phyloP scores from a whole-genome alignment of 441 rosid species.

The Brassica balearica region DNA sequence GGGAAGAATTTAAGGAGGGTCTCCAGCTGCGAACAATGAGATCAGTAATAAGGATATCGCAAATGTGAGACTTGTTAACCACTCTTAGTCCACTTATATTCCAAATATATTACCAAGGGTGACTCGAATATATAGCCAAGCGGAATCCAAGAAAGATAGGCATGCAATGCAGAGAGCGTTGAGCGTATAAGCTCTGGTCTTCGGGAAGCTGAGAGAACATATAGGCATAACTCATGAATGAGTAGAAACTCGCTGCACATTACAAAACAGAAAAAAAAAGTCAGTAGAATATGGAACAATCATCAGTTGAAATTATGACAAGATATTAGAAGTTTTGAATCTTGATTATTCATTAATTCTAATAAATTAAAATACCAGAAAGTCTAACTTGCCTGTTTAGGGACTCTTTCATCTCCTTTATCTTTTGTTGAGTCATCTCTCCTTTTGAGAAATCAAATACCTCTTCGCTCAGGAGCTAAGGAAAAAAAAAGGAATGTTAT shows the following conservation, averaged over 20 bases:
- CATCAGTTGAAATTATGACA: conserved; percentile 16
- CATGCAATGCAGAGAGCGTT: conserved; percentile 95
- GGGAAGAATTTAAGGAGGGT: conserved; percentile 93
- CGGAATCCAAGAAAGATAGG: conserved; percentile 99
- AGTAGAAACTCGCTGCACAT: conserved; percentile 94
- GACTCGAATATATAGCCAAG: conserved; percentile 99
- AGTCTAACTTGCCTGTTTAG: conserved; percentile 72
- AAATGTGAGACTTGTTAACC: conserved; percentile 15
- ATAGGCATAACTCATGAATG: conserved; percentile 98
- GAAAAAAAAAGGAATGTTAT: not conserved
- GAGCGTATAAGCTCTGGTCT: conserved; percentile 96
- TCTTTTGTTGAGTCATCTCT: conserved; percentile 98
- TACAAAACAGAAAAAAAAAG: conserved; percentile 38
- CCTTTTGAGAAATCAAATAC: conserved; percentile 99
- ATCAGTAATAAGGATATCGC: conserved; percentile 30
- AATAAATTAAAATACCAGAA: conserved; percentile 3
- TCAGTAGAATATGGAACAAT: not conserved
- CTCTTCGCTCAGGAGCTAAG: conserved; percentile 98
- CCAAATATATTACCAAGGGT: conserved; percentile 70
- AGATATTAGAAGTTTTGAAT: conserved; percentile 6
- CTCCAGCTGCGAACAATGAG: conserved; percentile 68
- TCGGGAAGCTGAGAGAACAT: conserved; percentile 94
- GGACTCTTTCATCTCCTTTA: conserved; percentile 97
- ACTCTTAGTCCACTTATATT: conserved; percentile 16
- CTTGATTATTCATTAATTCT: too few relatives aligned